Conservation (phyloP, 306 rosid species). For the Pyrus betulifolia region DNA sequence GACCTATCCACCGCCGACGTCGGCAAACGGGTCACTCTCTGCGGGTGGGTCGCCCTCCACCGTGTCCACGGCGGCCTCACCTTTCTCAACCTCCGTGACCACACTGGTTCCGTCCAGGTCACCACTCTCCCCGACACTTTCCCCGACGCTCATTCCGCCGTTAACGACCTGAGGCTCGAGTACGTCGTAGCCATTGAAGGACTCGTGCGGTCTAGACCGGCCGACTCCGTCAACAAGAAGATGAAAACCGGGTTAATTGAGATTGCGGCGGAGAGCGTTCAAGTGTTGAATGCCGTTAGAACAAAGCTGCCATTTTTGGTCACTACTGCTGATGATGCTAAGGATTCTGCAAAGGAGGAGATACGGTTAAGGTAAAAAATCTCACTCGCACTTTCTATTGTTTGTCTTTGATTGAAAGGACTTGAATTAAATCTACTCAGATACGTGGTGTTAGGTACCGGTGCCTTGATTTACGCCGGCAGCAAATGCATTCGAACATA, state of each 20-base stretch:
- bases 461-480: slow-evolving; percentile 81
- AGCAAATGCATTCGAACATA: slow-evolving; percentile 76
- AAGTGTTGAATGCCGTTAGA: slow-evolving; percentile 66
- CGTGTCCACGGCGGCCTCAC: slow-evolving; percentile 86
- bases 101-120: slow-evolving; percentile 74
- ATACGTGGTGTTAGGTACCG: slow-evolving; percentile 56
- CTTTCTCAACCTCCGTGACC: slow-evolving; percentile 78
- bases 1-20: slow-evolving; percentile 46
- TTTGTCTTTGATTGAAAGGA: not conserved
- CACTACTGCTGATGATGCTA: slow-evolving; percentile 75
- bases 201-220: slow-evolving; percentile 65
- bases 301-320: slow-evolving; percentile 74
- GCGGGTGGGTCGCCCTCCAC: slow-evolving; percentile 97
- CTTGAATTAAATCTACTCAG: not conserved
- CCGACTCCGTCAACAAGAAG: slow-evolving; percentile 63
- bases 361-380: slow-evolving; percentile 68
- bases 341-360: slow-evolving; percentile 80
- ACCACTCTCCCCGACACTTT: slow-evolving; percentile 91
- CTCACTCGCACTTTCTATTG: not conserved
- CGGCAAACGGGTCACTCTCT: slow-evolving; percentile 59
- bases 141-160: slow-evolving; percentile 62
- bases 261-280: slow-evolving; percentile 84
- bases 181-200: slow-evolving; percentile 91
- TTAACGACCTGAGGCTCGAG: slow-evolving; percentile 73
- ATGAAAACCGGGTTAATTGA: slow-evolving; percentile 85